Conservation (phyloP, 768 basidiomycete species). For the Cystofilobasidium ferigula region DNA sequence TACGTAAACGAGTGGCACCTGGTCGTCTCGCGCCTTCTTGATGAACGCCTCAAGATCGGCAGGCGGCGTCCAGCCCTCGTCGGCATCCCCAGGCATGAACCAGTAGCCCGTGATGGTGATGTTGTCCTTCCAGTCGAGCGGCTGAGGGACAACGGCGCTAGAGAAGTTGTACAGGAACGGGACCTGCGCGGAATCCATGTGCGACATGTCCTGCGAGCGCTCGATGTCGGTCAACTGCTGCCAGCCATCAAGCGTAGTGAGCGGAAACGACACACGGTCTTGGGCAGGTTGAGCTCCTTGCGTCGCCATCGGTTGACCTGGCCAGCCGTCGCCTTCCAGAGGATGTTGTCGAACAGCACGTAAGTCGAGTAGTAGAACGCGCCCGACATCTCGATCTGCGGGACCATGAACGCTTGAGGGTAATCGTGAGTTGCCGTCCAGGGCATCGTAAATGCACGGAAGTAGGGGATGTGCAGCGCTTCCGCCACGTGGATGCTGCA, state of each 20-base stretch:
- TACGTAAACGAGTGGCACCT: slow-evolving; percentile 57
- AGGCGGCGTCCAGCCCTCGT: slow-evolving; percentile 50
- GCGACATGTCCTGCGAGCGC: slow-evolving; percentile 45
- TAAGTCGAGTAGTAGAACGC: slow-evolving; percentile 48
- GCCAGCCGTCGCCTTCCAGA: slow-evolving; percentile 56
- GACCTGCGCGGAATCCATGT: slow-evolving; percentile 49
- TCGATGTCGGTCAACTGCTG: not conserved
- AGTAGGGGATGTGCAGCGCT: slow-evolving; percentile 55
- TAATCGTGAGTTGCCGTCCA: slow-evolving; percentile 43
- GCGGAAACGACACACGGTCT: slow-evolving; percentile 37
- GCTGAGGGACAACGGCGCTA: slow-evolving; percentile 54
- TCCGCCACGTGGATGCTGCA: slow-evolving; percentile 58
- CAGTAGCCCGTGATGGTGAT: slow-evolving; percentile 43
- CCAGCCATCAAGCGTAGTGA: too few relatives aligned
- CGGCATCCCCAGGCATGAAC: slow-evolving; percentile 53
- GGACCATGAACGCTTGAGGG: slow-evolving; percentile 42
- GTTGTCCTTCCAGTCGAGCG: slow-evolving; percentile 51
- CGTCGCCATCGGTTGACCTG: slow-evolving; percentile 60
- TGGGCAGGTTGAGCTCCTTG: slow-evolving; percentile 43
- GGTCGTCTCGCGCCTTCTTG: slow-evolving; percentile 47
- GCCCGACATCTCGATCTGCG: slow-evolving; percentile 50
- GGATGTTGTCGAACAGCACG: slow-evolving; percentile 53
- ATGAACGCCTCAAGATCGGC: slow-evolving; percentile 48
- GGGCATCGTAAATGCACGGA: slow-evolving; percentile 55
- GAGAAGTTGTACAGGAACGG: slow-evolving; percentile 50